phyloP scores from a whole-genome alignment of 139 green algal species.

The Chlamydomonas schloesseri region DNA sequence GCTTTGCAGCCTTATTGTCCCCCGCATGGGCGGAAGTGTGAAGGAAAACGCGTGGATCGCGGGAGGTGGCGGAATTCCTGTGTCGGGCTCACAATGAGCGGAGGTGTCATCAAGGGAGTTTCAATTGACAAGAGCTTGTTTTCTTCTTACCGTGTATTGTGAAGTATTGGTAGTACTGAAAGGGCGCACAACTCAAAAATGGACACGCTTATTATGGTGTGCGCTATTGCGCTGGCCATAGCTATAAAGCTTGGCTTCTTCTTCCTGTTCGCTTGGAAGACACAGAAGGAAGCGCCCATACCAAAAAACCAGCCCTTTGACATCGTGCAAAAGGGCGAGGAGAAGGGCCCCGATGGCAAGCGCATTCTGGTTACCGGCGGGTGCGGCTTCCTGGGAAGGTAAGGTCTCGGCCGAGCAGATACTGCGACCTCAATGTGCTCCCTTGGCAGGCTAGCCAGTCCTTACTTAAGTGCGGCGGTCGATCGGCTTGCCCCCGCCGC shows the following conservation, averaged over 20 bases:
- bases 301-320: slow-evolving; percentile 6
- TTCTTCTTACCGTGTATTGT: no score
- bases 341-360: neutral
- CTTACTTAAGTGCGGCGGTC: neutral
- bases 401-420: neutral
- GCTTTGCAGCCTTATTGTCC: no score
- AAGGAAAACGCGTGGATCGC: no score
- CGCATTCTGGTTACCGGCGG: slow-evolving; percentile 19
- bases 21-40: no score
- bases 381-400: slow-evolving; percentile 34
- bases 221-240: neutral
- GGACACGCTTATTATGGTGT: neutral
- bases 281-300: neutral
- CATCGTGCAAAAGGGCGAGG: slow-evolving; percentile 1
- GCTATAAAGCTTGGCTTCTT: slow-evolving; percentile 6
- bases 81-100: no score
- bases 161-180: no score
- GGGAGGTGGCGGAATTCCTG: no score
- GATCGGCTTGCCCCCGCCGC: no score
- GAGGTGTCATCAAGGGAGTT: no score
- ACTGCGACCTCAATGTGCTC: neutral
- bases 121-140: no score
- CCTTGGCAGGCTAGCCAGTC: no score
- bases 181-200: no score
- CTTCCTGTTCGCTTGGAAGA: neutral